Evolutionary conservation across 495 filamentous ascomycete genomes (phyloP).

Genomic region (Viridothelium virens): DNA sequence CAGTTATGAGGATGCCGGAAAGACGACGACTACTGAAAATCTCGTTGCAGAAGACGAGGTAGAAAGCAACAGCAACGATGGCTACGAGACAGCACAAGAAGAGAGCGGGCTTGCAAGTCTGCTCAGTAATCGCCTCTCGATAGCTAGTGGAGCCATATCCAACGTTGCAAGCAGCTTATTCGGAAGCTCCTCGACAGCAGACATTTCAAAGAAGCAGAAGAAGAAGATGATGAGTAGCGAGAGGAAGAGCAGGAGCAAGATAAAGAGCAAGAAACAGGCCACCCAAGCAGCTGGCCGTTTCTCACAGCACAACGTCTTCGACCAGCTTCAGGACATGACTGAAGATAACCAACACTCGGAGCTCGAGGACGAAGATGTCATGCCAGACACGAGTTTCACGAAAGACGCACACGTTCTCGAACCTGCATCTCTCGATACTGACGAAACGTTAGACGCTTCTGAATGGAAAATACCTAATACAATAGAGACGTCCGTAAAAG

Average conservation of each 20-base stretch:
- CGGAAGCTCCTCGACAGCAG: not conserved
- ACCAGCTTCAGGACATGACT: conserved; percentile 1
- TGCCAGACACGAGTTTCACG: not conserved
- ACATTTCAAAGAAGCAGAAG: not conserved
- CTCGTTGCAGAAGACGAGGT: not conserved
- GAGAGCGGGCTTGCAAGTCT: conserved; percentile 18
- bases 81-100: conserved; percentile 7
- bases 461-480: not conserved
- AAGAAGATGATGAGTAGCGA: conserved; percentile 21
- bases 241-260: conserved; percentile 17
- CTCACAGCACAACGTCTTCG: conserved; percentile 18
- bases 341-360: not conserved
- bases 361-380: not conserved
- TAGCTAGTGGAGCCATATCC: not conserved
- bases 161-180: not conserved
- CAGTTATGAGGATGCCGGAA: conserved; percentile 17
- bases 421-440: not conserved
- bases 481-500: not conserved
- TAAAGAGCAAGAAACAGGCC: not conserved
- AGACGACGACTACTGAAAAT: not conserved
- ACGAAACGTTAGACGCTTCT: not conserved
- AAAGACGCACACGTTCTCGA: not conserved
- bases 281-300: conserved; percentile 18
- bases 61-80: conserved; percentile 10
- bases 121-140: conserved; percentile 11